These are phyloP conservation scores for Metschnikowia lachancei DNA, from an alignment of 805 yeast genomes.

Conservation along the genomic window DNA sequence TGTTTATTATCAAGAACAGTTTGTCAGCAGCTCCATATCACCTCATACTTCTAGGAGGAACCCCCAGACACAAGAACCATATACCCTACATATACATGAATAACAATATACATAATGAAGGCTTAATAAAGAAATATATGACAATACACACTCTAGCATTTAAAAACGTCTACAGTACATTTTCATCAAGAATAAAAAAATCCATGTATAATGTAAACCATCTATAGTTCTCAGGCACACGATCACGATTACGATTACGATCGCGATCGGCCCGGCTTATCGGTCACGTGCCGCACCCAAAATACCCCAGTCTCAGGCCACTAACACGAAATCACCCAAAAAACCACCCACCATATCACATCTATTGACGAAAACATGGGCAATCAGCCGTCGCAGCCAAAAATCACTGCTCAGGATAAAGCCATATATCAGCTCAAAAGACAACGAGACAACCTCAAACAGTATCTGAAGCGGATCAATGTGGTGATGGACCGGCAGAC, in stretches of 20 bases:
- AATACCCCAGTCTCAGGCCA: not conserved
- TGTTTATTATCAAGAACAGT: no score
- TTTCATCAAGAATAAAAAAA: no score
- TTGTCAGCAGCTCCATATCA: no score
- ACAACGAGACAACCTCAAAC: constrained; percentile 81
- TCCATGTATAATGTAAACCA: no score
- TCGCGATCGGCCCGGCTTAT: constrained; percentile 1
- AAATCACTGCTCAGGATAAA: constrained; percentile 77
- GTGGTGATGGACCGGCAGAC: constrained; percentile 60
- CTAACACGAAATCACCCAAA: not conserved
- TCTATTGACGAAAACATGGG: constrained; percentile 33
- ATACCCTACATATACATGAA: no score
- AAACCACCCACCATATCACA: not conserved
- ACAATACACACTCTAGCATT: no score
- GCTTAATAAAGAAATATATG: no score
- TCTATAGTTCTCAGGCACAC: no score
- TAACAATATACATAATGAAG: no score
- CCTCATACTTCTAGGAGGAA: no score
- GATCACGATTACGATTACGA: not conserved
- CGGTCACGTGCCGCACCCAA: constrained; percentile 7
- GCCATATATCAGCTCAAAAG: constrained; percentile 84
- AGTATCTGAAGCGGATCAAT: constrained; percentile 62
- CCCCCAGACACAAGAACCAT: no score
- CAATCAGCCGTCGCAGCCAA: constrained; percentile 47
- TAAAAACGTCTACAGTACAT: no score